Evolutionary conservation across 805 yeast genomes (phyloP).

Genomic region (Zygosaccharomyces gambellarensis): DNA sequence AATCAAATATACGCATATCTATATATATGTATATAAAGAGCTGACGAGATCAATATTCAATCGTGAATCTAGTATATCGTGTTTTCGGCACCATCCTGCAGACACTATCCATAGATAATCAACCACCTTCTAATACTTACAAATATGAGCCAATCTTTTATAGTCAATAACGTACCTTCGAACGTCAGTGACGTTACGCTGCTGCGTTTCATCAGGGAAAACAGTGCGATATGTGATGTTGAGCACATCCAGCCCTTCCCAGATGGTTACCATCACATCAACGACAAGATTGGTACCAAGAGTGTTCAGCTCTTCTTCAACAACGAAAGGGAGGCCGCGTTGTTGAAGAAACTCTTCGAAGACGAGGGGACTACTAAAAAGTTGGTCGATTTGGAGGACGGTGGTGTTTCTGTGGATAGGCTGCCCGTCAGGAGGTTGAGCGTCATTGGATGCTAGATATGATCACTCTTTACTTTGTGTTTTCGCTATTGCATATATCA

Average conservation of each 20-base stretch:
- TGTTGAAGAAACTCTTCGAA: slow-evolving; percentile 15
- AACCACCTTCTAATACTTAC: too few species aligned
- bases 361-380: slow-evolving; percentile 8
- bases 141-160: slow-evolving; percentile 34
- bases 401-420: not conserved
- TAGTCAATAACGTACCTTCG: slow-evolving; percentile 52
- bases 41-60: too few species aligned
- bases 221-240: slow-evolving; percentile 9
- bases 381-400: slow-evolving; percentile 7
- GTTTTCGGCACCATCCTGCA: not conserved
- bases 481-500: too few species aligned
- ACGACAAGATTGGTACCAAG: slow-evolving; percentile 16
- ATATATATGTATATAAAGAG: not conserved
- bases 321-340: slow-evolving; percentile 8
- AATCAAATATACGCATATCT: not conserved
- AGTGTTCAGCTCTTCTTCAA: slow-evolving; percentile 17
- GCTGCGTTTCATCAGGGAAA: slow-evolving; percentile 11
- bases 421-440: not conserved
- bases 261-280: slow-evolving; percentile 20
- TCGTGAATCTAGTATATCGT: not conserved
- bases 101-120: too few species aligned
- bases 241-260: slow-evolving; percentile 23
- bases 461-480: too few species aligned
- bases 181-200: slow-evolving; percentile 37
- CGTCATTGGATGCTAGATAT: not conserved